Conservation (phyloP, 176 grass and related monocot genomes). For the Triticum monococcum region DNA sequence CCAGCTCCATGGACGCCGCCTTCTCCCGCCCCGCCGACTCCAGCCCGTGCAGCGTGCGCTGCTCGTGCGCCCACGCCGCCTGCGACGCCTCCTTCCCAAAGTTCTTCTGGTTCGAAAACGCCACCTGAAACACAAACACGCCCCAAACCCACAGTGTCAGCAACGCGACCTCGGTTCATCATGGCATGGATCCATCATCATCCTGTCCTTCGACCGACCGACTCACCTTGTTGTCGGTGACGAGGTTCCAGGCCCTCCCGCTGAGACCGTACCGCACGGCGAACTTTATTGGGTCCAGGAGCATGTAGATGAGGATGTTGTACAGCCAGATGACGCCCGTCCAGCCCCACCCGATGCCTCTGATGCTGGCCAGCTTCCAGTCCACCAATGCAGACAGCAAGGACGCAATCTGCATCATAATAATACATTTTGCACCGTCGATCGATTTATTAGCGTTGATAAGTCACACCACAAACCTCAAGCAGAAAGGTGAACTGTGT, state of each 20-base stretch:
- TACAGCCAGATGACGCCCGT: conserved; percentile 59
- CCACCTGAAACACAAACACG: conserved; percentile 30
- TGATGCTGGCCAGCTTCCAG: conserved; percentile 48
- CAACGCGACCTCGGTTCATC: neutral
- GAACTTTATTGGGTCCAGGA: conserved; percentile 66
- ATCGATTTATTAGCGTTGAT: neutral
- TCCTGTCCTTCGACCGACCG: neutral
- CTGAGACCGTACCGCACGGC: conserved; percentile 47
- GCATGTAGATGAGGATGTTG: conserved; percentile 52
- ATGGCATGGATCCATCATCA: neutral
- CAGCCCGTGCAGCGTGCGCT: conserved; percentile 54
- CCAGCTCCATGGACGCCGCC: conserved; percentile 18
- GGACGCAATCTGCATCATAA: conserved; percentile 41
- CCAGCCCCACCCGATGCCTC: conserved; percentile 69
- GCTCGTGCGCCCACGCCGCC: conserved; percentile 51
- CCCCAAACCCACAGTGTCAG: neutral
- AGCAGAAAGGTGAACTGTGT: neutral
- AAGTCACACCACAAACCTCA: neutral
- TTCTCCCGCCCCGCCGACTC: conserved; percentile 29
- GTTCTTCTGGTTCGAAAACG: conserved; percentile 52
- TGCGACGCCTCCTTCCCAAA: conserved; percentile 39
- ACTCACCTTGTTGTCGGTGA: conserved; percentile 45
- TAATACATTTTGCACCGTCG: too few species aligned
- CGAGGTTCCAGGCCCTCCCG: conserved; percentile 61
- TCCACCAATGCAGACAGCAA: conserved; percentile 26